phyloP scores from a whole-genome alignment of 805 yeast genomes.

The Saturnispora silvae region DNA sequence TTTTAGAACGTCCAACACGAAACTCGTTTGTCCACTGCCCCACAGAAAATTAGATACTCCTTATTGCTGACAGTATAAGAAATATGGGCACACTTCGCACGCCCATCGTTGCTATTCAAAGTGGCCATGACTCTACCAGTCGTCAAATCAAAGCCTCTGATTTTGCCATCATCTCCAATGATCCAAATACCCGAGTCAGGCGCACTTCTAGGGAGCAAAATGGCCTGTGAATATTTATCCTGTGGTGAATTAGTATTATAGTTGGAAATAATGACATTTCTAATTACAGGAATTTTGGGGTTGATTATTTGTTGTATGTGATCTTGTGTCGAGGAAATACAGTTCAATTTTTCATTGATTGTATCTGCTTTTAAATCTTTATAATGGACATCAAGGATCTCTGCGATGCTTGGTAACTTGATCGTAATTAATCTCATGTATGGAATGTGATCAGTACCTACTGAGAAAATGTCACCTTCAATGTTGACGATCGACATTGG shows the following conservation, averaged over 20 bases:
- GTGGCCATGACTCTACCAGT: conserved; percentile 27
- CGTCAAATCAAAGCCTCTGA: conserved; percentile 48
- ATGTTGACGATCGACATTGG: conserved; percentile 36
- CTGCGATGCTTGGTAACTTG: conserved; percentile 28
- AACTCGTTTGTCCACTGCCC: conserved; percentile 34
- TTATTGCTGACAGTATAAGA: conserved; percentile 17
- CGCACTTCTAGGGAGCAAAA: conserved; percentile 25
- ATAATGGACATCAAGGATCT: conserved; percentile 11
- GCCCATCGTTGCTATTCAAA: conserved; percentile 31
- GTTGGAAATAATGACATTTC: conserved; percentile 33
- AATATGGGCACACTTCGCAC: conserved; percentile 36
- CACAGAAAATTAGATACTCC: conserved; percentile 38
- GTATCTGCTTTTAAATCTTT: conserved; percentile 8
- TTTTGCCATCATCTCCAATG: conserved; percentile 55
- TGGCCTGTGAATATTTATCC: conserved; percentile 50
- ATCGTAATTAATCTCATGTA: conserved; percentile 58
- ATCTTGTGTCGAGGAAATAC: conserved; percentile 1
- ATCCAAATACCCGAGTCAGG: conserved; percentile 47
- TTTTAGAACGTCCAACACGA: conserved; percentile 21
- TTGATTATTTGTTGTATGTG: conserved; percentile 16
- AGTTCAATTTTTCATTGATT: conserved; percentile 5
- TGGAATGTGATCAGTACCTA: conserved; percentile 73
- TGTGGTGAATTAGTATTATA: conserved; percentile 50
- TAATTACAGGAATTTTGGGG: conserved; percentile 20
- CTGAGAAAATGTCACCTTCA: conserved; percentile 30